phyloP scores from a whole-genome alignment of 1,139 yeast genomes.

The Hyphopichia khmerensis region DNA sequence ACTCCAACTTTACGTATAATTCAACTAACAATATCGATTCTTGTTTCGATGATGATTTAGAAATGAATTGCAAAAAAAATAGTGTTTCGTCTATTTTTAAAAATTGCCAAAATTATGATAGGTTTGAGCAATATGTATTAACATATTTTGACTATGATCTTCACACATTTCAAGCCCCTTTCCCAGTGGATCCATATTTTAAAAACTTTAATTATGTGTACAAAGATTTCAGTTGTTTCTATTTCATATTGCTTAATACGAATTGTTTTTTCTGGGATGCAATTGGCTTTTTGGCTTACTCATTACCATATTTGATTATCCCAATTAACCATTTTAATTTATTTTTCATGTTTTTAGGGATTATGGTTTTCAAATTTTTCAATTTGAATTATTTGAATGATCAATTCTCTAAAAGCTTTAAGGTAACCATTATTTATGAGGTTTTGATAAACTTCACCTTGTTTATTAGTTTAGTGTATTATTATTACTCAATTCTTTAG shows the following conservation, averaged over 20 bases:
- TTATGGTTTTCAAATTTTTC: slow-evolving; percentile 13
- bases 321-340: slow-evolving; percentile 1
- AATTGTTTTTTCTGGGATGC: slow-evolving; percentile 11
- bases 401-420: slow-evolving; percentile 1
- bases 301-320: slow-evolving; percentile 1
- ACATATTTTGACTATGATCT: slow-evolving; percentile 18
- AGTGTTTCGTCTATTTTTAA: not conserved
- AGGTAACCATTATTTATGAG: not conserved
- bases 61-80: not conserved
- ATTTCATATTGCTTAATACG: slow-evolving; percentile 5
- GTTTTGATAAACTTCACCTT: not conserved
- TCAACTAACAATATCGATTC: not conserved
- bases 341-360: slow-evolving; percentile 5
- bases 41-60: not conserved
- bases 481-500: slow-evolving; percentile 12
- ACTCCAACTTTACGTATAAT: not conserved
- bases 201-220: slow-evolving; percentile 11
- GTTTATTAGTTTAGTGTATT: not conserved
- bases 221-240: slow-evolving; percentile 7
- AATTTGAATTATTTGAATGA: slow-evolving; percentile 18
- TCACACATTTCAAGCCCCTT: slow-evolving; percentile 3
- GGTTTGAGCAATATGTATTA: slow-evolving; percentile 18
- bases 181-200: slow-evolving; percentile 12
- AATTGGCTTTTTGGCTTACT: slow-evolving; percentile 5
- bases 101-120: slow-evolving; percentile 6